Evolutionary conservation across 1,284 basidiomycete genomes (phyloP), one percentile per base, ranked within the genome.

Genomic region (Inonotus hispidus): DNA sequence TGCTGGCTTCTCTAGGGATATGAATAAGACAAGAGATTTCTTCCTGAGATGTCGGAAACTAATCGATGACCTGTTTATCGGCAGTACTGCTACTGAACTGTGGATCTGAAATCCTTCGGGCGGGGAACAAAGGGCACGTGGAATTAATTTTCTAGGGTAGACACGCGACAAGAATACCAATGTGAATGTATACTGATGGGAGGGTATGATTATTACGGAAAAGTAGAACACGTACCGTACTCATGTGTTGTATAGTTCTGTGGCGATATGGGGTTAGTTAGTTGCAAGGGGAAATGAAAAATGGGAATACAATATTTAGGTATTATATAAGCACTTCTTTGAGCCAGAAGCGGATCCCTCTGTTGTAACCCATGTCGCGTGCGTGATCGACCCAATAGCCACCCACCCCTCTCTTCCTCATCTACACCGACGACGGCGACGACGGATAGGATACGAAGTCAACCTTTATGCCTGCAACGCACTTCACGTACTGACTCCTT

Each of bases 1-100:
- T 19, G 46, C 35, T 52, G 45, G 54, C 21, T 61, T 61, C 49
- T 29, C 46, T 19, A 46, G 54, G 16, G 49, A 61, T 45, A 23
- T 53, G n/a, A 23, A 61, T 35, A 58, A 58, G 39, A 58, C 60
- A 5, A 35, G 49, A 29, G 49, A 58, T 23, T 61, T 61, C 46
- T 58, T 61, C 32, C 32, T 32, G 45, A 54, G 49, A 14, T 61
- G 60, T 27, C 60, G 60, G 14, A 19, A 45, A 39, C 41, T 57
- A 21, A 38, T 61, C 14, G 55, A 61, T 27, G 53, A 52, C 37
- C 43, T 61, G n/a, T 61, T 50, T 38, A 45, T 21, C 23, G 37
- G 29, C 37, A 43, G 11, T 39, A 39, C 27, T 10, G n/a, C 16
- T 53, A n/a, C n/a, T 38, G n/a, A 39, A 41, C 23, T 13, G 21